These are phyloP conservation scores for Spathaspora gorwiae DNA, from an alignment of 805 yeast genomes.

Conservation along the genomic window DNA sequence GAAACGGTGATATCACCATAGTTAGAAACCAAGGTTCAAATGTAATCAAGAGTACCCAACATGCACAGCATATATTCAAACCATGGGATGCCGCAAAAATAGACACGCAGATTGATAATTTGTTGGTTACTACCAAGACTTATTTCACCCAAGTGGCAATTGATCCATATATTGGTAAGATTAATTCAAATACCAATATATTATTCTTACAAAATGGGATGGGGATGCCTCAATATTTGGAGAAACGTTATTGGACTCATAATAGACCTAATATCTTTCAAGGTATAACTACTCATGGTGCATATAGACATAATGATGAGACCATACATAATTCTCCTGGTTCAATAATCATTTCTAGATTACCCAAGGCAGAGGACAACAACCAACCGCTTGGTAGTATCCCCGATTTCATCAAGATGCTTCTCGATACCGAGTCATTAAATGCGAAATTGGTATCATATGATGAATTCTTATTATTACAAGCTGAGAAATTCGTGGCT, in stretches of 20 bases:
- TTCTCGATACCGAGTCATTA: constrained; percentile 20
- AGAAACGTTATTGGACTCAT: constrained; percentile 45
- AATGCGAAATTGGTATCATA: constrained; percentile 28
- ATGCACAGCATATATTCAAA: background rate
- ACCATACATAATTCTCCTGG: constrained; percentile 69
- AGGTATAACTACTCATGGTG: constrained; percentile 85
- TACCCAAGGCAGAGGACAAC: constrained; percentile 37
- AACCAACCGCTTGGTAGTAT: constrained; percentile 1
- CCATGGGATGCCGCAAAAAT: background rate
- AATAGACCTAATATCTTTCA: constrained; percentile 57
- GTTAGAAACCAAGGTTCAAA: background rate
- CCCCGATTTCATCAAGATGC: constrained; percentile 17
- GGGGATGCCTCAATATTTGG: constrained; percentile 59
- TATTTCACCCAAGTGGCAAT: constrained; percentile 67
- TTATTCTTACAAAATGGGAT: constrained; percentile 81
- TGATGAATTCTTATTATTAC: constrained; percentile 47
- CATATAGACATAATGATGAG: constrained; percentile 41
- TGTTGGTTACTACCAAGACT: constrained; percentile 78
- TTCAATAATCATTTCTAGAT: constrained; percentile 50
- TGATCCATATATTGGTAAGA: constrained; percentile 44
- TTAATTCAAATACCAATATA: constrained; percentile 50
- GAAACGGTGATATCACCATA: too few relatives aligned
- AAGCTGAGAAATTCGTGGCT: constrained; percentile 70
- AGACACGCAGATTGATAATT: constrained; percentile 37
- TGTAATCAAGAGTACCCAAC: background rate